These are phyloP conservation scores for Linum lewisii DNA, from an alignment of 345 rosid species.

Conservation along the genomic window DNA sequence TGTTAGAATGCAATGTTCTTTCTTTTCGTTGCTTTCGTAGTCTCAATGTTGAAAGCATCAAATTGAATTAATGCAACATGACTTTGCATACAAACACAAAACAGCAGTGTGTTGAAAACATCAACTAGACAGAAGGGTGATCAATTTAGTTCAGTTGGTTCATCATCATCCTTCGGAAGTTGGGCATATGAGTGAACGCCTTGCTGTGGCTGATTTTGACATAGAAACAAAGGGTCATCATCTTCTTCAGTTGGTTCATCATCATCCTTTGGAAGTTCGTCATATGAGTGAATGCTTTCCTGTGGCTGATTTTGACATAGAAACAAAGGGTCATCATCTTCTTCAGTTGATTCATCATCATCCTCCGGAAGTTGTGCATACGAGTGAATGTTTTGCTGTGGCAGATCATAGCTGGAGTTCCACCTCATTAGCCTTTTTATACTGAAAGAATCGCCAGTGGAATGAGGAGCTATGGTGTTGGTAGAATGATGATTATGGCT, in stretches of 20 bases:
- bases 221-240: too few species aligned
- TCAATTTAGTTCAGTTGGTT: too few species aligned
- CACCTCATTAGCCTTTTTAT: conserved; percentile 17
- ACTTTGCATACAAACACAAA: not conserved
- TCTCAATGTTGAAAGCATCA: not conserved
- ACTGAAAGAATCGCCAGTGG: conserved; percentile 1
- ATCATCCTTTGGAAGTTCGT: too few species aligned
- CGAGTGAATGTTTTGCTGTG: not conserved
- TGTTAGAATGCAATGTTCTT: not conserved
- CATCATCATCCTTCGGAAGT: too few species aligned
- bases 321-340: too few species aligned
- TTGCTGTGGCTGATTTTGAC: too few species aligned
- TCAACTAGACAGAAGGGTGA: too few species aligned
- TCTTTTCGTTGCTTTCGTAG: too few species aligned
- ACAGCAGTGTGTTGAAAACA: not conserved
- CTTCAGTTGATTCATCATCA: not conserved
- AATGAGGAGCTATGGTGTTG: not conserved
- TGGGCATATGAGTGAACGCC: too few species aligned
- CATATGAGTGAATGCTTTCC: too few species aligned
- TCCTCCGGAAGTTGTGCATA: not conserved
- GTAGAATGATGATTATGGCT: not conserved
- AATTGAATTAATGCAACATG: not conserved
- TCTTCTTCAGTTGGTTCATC: too few species aligned
- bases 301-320: too few species aligned
- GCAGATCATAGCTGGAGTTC: conserved; percentile 10